These are phyloP conservation scores for Capsicum rhomboideum DNA, from an alignment of 257 asterid genomes.

Conservation along the genomic window DNA sequence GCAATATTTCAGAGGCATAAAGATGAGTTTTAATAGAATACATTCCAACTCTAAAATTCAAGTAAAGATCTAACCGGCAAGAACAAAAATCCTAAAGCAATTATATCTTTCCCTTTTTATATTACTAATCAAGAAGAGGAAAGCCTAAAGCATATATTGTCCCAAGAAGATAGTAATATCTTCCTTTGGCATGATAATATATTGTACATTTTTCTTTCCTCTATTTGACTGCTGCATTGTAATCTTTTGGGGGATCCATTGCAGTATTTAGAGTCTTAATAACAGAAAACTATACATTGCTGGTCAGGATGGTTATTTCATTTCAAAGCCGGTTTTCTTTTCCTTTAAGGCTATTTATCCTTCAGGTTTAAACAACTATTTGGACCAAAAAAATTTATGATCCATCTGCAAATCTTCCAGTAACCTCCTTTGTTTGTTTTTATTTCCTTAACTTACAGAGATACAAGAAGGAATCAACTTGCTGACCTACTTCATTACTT, in stretches of 20 bases:
- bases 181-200: neutral
- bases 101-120: neutral
- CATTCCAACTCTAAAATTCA: neutral
- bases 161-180: neutral
- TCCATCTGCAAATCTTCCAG: neutral
- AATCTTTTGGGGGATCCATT: neutral
- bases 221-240: neutral
- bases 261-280: neutral
- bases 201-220: neutral
- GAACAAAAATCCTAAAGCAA: neutral
- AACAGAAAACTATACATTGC: neutral
- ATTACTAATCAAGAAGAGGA: neutral
- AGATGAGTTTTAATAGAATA: neutral
- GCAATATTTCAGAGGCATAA: neutral
- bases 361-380: neutral
- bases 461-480: neutral
- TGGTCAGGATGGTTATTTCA: neutral
- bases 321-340: neutral
- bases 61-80: neutral
- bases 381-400: neutral
- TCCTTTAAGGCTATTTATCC: neutral
- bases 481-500: neutral
- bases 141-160: neutral
- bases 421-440: neutral
- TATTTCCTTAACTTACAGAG: neutral